Evolutionary conservation across 768 basidiomycete genomes (phyloP).

Genomic region (Holtermannia corniformis): DNA sequence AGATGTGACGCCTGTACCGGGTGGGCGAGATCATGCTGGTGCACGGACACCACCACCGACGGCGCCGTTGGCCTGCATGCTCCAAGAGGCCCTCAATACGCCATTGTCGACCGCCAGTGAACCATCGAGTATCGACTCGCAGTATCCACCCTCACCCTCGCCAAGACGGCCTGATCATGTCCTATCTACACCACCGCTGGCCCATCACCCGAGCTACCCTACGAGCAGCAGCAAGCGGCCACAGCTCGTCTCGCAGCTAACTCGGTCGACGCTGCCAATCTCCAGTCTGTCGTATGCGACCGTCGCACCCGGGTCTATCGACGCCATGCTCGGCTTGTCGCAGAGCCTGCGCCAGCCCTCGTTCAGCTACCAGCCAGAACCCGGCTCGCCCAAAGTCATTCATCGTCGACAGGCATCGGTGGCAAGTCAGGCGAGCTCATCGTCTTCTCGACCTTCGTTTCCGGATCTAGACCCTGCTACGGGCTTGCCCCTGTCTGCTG

Average conservation of each 20-base stretch:
- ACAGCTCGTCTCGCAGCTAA: conserved; percentile 22
- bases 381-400: neutral
- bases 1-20: too few relatives aligned
- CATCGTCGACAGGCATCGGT: conserved; percentile 15
- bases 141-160: neutral
- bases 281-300: conserved; percentile 24
- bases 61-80: conserved; percentile 1
- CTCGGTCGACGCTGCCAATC: conserved; percentile 25
- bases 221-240: conserved; percentile 13
- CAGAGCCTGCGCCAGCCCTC: neutral
- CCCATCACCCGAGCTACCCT: conserved; percentile 18
- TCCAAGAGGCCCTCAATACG: conserved; percentile 7
- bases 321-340: neutral
- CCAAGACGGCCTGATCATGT: conserved; percentile 4
- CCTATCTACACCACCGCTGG: conserved; percentile 23
- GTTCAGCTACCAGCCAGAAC: neutral
- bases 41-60: neutral
- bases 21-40: too few relatives aligned
- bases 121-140: conserved; percentile 13
- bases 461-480: conserved; percentile 32
- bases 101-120: conserved; percentile 3
- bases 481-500: conserved; percentile 19
- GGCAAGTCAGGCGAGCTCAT: conserved; percentile 10
- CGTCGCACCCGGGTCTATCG: neutral
- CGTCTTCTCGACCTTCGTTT: conserved; percentile 15